Base-by-base conservation (phyloP, 1,284 basidiomycete genomes). In the Ganoderma leucocontextum region DNA sequence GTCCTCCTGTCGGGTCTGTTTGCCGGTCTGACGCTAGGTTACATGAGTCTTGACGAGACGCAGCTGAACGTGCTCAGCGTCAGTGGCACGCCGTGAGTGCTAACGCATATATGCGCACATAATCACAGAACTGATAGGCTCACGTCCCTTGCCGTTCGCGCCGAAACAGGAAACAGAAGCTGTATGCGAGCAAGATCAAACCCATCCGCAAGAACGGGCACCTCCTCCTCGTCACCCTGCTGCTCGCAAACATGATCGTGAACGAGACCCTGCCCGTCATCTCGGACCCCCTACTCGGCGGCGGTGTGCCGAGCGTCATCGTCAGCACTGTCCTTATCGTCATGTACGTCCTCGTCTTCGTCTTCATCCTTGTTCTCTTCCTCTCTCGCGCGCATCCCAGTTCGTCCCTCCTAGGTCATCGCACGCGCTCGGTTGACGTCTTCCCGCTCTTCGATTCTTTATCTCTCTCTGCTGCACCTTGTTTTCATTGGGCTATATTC, bases 241-340 rank as follows among this genome's bases (percentile, higher is more conserved):
- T 95, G 10, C 82, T 96, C 39, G 90, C 91, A 57, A 95, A 95
- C 80, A 95, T 95, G 94, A 94, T 97, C 73, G 91, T 92, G 74
- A 96, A 96, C 80, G 95, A 97, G 81, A 90, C 95, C 4, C 87
- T 98, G 4, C 96, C 97, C 38, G 91, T 98, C 76, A 95, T 98
- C 75, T 88, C 94, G 36, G 95, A 96, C 77, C 91, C 91, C 33
- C 85, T 98, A 52, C 86, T 98, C 1, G 96, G 96, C 42, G 95
- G 95, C 49, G 95, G 95, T 36, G 80, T 93, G 13, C 88, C 86
- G 75, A 93, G 94, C 60, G 94, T 96, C 67, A 84, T 95, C 66
- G 91, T 93, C 62, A 95, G 92, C 71, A 97, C 95, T 0, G 87
- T 92, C 41, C 87, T 96, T 73, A 95, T 96, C 73, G 93, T 95